Base-by-base conservation (phyloP, 305 asterid species). In the Fraxinus platypoda region DNA sequence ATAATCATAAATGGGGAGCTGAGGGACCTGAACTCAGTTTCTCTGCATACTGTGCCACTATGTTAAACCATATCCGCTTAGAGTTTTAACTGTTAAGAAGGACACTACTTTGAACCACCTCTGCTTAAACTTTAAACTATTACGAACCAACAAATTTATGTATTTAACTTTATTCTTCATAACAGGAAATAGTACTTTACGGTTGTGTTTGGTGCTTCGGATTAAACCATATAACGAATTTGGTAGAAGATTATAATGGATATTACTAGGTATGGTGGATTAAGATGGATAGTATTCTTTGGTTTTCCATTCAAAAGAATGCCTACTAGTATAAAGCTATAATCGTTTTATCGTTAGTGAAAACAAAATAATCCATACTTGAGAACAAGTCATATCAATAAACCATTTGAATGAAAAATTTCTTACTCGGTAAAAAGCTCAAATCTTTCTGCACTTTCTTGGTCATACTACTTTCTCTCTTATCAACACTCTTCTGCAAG, bases 361-460 rank as follows among this genome's bases (percentile, higher is more conserved):
- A 19, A 23, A 7, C 11, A 74, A 33, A 5, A 46, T 46, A 35
- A 21, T 74, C 30, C 78, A 35, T 74, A 33, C 49, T 11, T 35
- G 49, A 74, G 49, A 35, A 35, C 49, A 43, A 2, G 30, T 8
- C 57, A n/a, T 23, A 23, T 35, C 19, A 35, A 43, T 74, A 17
- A 43, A 77, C 28, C 26, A 59, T 6, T 21, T 8, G 26, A 77
- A 21, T 26, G 37, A 77, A 19, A 77, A 77, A 30, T 2, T 59
- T 59, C 80, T 54, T 34, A 77, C 80, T 77, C n/a, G 80, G 72
- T 31, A 77, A 52, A 77, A 57, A 77, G 80, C 68, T 77, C 34
- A 52, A 77, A 34, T 52, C 80, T 62, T 31, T 77, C 7, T 6
- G 66, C 28, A 30, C 19, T 26, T 17, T 52, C 71, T 52, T 52